phyloP scores from a whole-genome alignment of 2,329 filamentous ascomycete genomes.

The Alternaria longipes region DNA sequence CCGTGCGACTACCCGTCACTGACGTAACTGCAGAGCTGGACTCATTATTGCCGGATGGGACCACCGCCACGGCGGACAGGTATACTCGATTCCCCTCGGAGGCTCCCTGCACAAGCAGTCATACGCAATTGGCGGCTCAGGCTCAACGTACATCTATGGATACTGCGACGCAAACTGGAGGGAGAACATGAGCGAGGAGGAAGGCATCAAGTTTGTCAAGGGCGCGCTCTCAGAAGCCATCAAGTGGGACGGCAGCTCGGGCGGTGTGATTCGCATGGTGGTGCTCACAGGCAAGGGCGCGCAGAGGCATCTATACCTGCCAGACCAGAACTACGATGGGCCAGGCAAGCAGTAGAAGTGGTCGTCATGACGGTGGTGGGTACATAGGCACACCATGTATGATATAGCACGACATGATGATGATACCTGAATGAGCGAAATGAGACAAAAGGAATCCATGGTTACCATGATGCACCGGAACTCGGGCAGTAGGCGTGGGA shows the following conservation, averaged over 20 bases:
- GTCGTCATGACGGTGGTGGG: slow-evolving; percentile 7
- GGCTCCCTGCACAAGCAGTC: slow-evolving; percentile 97
- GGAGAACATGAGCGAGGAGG: slow-evolving; percentile 91
- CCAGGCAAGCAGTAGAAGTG: slow-evolving; percentile 64
- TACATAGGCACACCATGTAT: slow-evolving; percentile 11
- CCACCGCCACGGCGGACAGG: slow-evolving; percentile 91
- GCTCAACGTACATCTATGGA: slow-evolving; percentile 99
- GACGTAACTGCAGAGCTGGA: slow-evolving; percentile 72
- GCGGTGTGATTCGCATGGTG: slow-evolving; percentile 97
- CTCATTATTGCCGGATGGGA: slow-evolving; percentile 99
- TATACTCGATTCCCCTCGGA: slow-evolving; percentile 95
- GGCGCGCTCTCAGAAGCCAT: slow-evolving; percentile 90
- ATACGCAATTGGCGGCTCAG: slow-evolving; percentile 94
- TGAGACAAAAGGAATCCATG: slow-evolving; percentile 5
- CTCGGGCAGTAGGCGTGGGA: slow-evolving; percentile 19
- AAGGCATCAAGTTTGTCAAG: slow-evolving; percentile 93
- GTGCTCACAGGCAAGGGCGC: slow-evolving; percentile 91
- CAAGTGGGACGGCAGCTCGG: slow-evolving; percentile 99
- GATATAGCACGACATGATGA: slow-evolving; percentile 27
- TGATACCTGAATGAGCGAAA: slow-evolving; percentile 16
- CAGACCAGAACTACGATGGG: slow-evolving; percentile 83
- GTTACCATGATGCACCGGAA: slow-evolving; percentile 10
- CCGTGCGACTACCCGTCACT: slow-evolving; percentile 18
- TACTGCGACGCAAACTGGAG: slow-evolving; percentile 97
- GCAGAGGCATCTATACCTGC: slow-evolving; percentile 92